Conservation (phyloP, 2,329 filamentous ascomycete genomes). For the Alternaria triticina region DNA sequence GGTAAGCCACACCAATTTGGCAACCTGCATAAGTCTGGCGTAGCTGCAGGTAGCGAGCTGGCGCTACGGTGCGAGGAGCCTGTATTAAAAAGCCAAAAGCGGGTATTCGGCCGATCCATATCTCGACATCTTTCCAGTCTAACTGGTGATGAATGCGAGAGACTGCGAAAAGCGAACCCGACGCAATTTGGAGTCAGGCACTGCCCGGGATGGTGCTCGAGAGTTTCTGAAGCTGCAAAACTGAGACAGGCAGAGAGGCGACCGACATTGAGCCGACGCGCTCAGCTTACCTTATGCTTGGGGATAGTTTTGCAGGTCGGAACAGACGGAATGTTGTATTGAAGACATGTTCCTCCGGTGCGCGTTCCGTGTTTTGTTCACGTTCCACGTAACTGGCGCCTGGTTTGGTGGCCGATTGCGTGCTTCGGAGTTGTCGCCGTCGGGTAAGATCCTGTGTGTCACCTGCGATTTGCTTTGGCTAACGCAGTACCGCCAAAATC, state of each 20-base stretch:
- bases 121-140: background rate
- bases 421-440: constrained; percentile 30
- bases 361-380: background rate
- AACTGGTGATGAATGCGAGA: background rate
- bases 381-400: constrained; percentile 2
- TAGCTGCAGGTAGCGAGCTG: constrained; percentile 8
- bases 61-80: constrained; percentile 7
- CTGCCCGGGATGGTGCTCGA: background rate
- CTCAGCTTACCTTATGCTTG: background rate
- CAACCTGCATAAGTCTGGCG: constrained; percentile 17
- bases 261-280: constrained; percentile 5
- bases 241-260: background rate
- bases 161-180: background rate
- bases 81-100: constrained; percentile 12
- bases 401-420: background rate
- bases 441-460: constrained; percentile 7
- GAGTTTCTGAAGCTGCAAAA: background rate
- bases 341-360: background rate
- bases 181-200: background rate
- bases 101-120: constrained; percentile 10
- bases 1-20: constrained; percentile 9
- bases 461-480: constrained; percentile 7
- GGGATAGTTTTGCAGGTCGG: background rate
- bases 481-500: constrained; percentile 6
- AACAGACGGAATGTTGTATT: background rate